A percentile compares a stretch with the other conserved stretches of the same genome.
These are phyloP conservation scores for Lentinula sp. DNA, from an alignment of 768 basidiomycete species.

Conservation along the genomic window DNA sequence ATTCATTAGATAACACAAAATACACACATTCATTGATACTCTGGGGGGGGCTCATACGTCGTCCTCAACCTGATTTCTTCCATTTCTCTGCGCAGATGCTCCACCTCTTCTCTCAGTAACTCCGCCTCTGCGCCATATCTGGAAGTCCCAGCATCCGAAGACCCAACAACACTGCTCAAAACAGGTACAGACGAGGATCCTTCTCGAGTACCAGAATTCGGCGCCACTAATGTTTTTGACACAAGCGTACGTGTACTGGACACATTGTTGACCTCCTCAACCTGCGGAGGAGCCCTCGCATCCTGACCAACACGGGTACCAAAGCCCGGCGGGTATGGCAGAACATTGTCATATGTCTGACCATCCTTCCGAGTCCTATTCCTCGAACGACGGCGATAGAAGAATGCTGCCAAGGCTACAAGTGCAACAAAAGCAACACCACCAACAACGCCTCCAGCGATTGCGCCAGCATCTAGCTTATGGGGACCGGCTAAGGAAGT, in stretches of 20 bases:
- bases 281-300: not conserved
- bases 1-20: too few relatives aligned
- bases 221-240: not conserved
- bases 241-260: not conserved
- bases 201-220: not conserved
- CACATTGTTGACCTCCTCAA: not conserved
- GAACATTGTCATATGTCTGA: not conserved
- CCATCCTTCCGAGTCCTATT: not conserved
- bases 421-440: constrained; percentile 3
- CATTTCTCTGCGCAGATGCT: constrained; percentile 10
- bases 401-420: constrained; percentile 3
- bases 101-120: constrained; percentile 8
- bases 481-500: not conserved
- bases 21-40: not conserved
- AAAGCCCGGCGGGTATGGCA: not conserved
- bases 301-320: not conserved
- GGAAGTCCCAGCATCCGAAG: not conserved
- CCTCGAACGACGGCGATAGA: constrained; percentile 6
- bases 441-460: constrained; percentile 12
- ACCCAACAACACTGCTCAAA: not conserved
- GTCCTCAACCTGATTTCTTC: constrained; percentile 7
- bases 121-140: not conserved
- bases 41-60: constrained; percentile 8
- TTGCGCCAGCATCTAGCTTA: constrained; percentile 1
- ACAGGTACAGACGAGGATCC: too few relatives aligned